phyloP scores from a whole-genome alignment of 192 early-diverging fungal species.

The Ambispora gerdemannii region DNA sequence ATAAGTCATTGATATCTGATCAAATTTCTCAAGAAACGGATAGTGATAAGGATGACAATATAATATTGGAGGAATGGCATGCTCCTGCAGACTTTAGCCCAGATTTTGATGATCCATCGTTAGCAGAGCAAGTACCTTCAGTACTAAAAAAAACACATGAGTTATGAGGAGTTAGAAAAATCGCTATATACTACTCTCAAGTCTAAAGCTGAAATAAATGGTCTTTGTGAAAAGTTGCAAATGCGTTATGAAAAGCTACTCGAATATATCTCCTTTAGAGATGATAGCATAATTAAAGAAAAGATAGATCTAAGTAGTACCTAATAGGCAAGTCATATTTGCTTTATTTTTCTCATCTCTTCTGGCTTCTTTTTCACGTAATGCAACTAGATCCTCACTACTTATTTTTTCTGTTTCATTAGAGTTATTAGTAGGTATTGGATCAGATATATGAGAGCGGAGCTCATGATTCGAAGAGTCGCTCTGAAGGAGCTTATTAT shows the following conservation, averaged over 20 bases:
- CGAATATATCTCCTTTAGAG: too few relatives aligned
- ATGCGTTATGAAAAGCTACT: conserved; percentile 11
- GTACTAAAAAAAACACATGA: conserved; percentile 18
- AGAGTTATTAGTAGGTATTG: conserved; percentile 15
- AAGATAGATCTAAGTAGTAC: conserved; percentile 17
- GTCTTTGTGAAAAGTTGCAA: conserved; percentile 1
- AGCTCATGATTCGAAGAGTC: too few relatives aligned
- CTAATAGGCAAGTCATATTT: not conserved
- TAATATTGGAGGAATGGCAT: conserved; percentile 3
- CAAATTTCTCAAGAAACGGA: not conserved
- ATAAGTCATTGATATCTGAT: conserved; percentile 4
- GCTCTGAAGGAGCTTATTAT: too few relatives aligned
- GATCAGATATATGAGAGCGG: conserved; percentile 19
- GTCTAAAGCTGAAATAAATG: conserved; percentile 4
- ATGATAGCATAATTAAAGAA: not conserved
- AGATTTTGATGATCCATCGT: not conserved
- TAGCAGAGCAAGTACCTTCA: too few relatives aligned
- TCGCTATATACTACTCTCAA: not conserved
- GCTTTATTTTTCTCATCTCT: not conserved
- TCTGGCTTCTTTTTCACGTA: conserved; percentile 3
- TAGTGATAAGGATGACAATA: conserved; percentile 19
- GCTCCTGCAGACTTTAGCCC: conserved; percentile 3
- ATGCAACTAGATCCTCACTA: not conserved
- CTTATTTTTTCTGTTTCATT: conserved; percentile 16
- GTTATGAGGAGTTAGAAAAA: conserved; percentile 17